phyloP scores from a whole-genome alignment of 2,329 filamentous ascomycete species.

The Leptographium procerum region DNA sequence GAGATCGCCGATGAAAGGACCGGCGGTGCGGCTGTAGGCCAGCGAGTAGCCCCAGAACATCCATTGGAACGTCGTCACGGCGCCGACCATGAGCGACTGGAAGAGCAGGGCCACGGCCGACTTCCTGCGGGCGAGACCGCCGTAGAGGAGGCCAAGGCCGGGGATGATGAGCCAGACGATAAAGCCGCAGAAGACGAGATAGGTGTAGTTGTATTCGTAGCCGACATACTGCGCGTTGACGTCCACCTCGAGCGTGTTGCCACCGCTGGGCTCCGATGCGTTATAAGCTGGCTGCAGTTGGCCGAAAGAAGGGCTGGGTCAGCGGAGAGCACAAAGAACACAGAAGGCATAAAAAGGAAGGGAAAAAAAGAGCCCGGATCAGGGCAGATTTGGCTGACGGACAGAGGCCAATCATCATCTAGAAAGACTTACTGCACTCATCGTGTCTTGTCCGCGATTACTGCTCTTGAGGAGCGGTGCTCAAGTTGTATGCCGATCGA shows the following conservation, averaged over 20 bases:
- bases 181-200: conserved; percentile 45
- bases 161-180: conserved; percentile 58
- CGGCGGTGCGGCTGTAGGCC: conserved; percentile 47
- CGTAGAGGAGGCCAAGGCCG: conserved; percentile 53
- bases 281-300: conserved; percentile 5
- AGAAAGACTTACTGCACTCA: neutral
- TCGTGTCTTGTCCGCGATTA: neutral
- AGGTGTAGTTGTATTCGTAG: conserved; percentile 49
- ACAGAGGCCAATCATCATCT: too few species aligned
- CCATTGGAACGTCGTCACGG: conserved; percentile 42
- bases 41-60: conserved; percentile 57
- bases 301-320: neutral
- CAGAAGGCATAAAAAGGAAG: too few species aligned
- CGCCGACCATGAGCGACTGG: conserved; percentile 43
- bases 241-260: conserved; percentile 16
- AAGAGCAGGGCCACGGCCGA: conserved; percentile 51
- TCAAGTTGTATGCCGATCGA: too few species aligned
- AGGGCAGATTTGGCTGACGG: too few species aligned
- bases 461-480: neutral
- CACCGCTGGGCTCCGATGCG: conserved; percentile 15
- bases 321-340: neutral
- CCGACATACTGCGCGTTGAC: conserved; percentile 43
- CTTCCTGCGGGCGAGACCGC: conserved; percentile 51
- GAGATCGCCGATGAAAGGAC: conserved; percentile 51
- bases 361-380: too few species aligned